Base-by-base conservation (phyloP, 2,329 filamentous ascomycete species). In the Pseudogymnoascus sp. region DNA sequence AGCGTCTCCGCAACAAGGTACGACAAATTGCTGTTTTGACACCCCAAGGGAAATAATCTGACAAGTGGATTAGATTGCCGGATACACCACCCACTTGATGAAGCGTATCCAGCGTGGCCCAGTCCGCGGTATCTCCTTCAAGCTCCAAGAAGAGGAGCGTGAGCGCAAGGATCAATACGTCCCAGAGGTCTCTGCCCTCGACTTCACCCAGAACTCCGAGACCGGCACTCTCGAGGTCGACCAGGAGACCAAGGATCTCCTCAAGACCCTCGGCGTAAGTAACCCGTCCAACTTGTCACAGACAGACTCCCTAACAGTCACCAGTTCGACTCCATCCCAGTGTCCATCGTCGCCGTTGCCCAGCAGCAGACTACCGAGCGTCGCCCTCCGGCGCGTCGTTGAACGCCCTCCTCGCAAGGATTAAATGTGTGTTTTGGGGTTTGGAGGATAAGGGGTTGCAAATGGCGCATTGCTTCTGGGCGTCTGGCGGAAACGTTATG, bases 131-230 rank as follows among this genome's bases (percentile, higher is more conserved):
- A 99, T 99, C 83, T 99, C 96, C 81, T 99, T 99, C 93, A 99
- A 99, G 88, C 91, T 99, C 67, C 95, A 99, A 84, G 95, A 99
- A 85, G 95, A 99, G 86, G 95, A 99, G 89, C 91, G 95, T 87
- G 95, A 99, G 85, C 90, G 95, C 80, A 99, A 99, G 90, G 95
- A 99, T 85, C 95, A 99, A 86, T 99, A 97, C 85, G 95, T 99
- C 71, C 95, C 95, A 76, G 95, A 99, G 83, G 86, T 99, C 74
- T 99, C 96, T 66, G 95, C 95, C 77, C 90, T 99, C 78, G 95
- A 99, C 86, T 96, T 97, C 84, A 88, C 89, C 76, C 91, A 96
- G 86, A 91, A 90, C 83, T 87, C 86, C 78, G 95, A 97, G 84
- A 89, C 83, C 77, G 95, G 95, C 75, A 88, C 93, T 80, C 86